phyloP scores from a whole-genome alignment of 2,329 filamentous ascomycete genomes.

The Coniella vitis region DNA sequence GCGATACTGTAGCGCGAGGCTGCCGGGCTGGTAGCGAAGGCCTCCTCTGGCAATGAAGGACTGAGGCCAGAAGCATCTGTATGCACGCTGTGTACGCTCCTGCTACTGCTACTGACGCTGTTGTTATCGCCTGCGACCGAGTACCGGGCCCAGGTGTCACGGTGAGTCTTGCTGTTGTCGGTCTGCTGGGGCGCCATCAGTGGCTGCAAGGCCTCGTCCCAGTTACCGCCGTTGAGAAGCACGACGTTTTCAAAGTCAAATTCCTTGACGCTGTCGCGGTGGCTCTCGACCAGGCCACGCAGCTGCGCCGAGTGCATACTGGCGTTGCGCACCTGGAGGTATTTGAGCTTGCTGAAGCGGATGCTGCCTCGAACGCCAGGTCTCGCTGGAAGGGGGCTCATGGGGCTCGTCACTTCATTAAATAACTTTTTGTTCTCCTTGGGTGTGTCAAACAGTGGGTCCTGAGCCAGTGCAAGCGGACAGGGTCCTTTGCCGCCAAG shows the following conservation, averaged over 20 bases:
- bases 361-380: slow-evolving; percentile 47
- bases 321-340: slow-evolving; percentile 66
- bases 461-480: slow-evolving; percentile 62
- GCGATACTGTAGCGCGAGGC: slow-evolving; percentile 3
- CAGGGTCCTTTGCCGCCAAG: slow-evolving; percentile 65
- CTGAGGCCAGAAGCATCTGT: background rate
- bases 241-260: slow-evolving; percentile 75
- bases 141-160: slow-evolving; percentile 36
- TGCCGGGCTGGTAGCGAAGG: background rate
- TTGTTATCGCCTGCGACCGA: slow-evolving; percentile 22
- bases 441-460: slow-evolving; percentile 59
- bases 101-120: slow-evolving; percentile 4
- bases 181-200: slow-evolving; percentile 40
- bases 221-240: slow-evolving; percentile 61
- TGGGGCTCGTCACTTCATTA: slow-evolving; percentile 56
- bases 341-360: slow-evolving; percentile 59
- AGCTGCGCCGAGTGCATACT: slow-evolving; percentile 67
- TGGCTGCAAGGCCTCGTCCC: slow-evolving; percentile 76
- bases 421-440: slow-evolving; percentile 51
- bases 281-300: slow-evolving; percentile 57
- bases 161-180: slow-evolving; percentile 1
- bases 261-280: slow-evolving; percentile 63
- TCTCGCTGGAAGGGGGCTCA: slow-evolving; percentile 52
- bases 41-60: slow-evolving; percentile 1
- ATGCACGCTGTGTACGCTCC: slow-evolving; percentile 18